Evolutionary conservation across 371 early-diverging fungal species (phyloP), one percentile per base, ranked within the genome.

Genomic region (Apophysomyces ossiformis): DNA sequence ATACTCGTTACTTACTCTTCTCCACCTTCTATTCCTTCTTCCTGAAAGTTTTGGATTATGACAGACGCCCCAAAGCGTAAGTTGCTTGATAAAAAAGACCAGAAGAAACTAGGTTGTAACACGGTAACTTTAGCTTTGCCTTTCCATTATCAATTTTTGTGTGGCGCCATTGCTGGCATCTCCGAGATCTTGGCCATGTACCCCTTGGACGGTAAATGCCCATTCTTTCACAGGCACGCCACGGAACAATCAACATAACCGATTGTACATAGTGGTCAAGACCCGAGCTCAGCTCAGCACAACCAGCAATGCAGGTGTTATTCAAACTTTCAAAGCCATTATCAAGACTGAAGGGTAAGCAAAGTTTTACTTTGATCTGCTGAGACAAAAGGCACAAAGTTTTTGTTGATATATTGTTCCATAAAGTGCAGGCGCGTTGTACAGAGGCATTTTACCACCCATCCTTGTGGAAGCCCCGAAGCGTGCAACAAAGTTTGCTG

Each of bases 401-500:
- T 43, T 16, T 37, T 12, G 15, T 50, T 50, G 54, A 47, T 16
- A 41, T 2, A 13, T 12, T 68, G 16, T 36, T 46, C 65, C 36
- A 43, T 39, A 46, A 61, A 89, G 90, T 37, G 81, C 90, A 61
- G 85, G 83, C 36, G 83, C 90, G 8, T 85, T 98, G 47, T 98
- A 98, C 79, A 89, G 98, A 64, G 98, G 99, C 54, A 97, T 98
- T 66, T 70, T 95, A 39, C 95, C 99, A 18, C 99, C 99, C 5
- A 95, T 98, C 75, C 81, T 97, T 82, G 96, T 98, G 1, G 99
- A 98, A 83, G 99, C 99, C 54, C 99, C 99, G 16, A 98, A 98
- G 85, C 90, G 99, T 61, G 96, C 97, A 12, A 96, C 93, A 78
- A 98, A 98, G 77, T 97, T 98, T 84, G 92, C 95, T 13, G 91